Conservation (phyloP, 768 basidiomycete genomes). For the Tulasnella sp. region DNA sequence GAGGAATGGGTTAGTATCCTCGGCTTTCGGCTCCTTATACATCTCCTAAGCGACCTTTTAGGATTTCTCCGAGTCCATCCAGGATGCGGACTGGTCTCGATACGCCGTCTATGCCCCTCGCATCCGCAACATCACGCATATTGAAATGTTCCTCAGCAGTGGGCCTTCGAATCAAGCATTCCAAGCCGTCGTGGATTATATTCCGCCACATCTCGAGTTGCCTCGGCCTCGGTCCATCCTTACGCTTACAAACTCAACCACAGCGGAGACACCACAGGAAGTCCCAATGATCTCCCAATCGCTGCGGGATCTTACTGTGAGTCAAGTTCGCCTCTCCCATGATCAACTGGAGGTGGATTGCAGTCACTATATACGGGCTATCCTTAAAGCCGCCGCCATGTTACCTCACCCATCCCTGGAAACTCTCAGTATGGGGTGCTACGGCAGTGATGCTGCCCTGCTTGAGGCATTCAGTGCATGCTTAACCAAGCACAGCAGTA, state of each 20-base stretch:
- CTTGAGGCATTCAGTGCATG: background rate
- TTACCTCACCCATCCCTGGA: background rate
- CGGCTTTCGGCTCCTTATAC: background rate
- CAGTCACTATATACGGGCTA: background rate
- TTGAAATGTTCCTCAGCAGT: background rate
- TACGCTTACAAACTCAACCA: background rate
- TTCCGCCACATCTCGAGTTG: background rate
- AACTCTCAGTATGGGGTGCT: background rate
- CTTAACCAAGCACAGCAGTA: background rate
- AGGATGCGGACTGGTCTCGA: background rate
- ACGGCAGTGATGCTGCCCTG: background rate
- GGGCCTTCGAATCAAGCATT: background rate
- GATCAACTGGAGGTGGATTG: background rate
- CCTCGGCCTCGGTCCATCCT: background rate
- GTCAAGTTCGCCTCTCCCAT: background rate
- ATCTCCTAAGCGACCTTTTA: background rate
- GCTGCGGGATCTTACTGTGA: background rate
- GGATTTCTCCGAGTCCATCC: background rate
- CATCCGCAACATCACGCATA: background rate
- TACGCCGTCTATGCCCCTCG: background rate
- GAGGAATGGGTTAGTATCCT: background rate
- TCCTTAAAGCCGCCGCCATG: background rate
- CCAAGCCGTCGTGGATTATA: background rate
- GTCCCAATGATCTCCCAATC: background rate
- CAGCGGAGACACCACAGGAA: background rate